Conservation (phyloP, 169 alveolate species). For the Eimeria acervulina region DNA sequence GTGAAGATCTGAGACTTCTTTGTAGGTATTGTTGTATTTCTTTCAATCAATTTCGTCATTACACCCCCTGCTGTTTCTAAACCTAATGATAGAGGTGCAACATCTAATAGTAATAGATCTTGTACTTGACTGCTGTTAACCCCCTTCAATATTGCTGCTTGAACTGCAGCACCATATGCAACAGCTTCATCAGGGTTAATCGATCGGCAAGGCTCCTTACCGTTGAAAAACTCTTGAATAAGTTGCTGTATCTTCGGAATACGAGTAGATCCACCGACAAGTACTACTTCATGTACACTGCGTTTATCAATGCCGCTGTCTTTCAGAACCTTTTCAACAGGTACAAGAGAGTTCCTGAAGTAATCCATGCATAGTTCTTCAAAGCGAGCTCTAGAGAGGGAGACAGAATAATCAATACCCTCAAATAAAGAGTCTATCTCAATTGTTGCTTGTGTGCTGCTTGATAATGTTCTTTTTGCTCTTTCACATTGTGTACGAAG, state of each 20-base stretch:
- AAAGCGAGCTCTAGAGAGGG: slow-evolving; percentile 98
- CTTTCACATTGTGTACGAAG: slow-evolving; percentile 98
- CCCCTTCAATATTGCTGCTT: slow-evolving; percentile 98
- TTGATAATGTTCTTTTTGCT: too few species aligned
- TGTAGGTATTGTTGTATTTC: slow-evolving; percentile 99
- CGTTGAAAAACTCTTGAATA: slow-evolving; percentile 95
- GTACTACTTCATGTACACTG: slow-evolving; percentile 95
- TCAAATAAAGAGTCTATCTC: too few species aligned
- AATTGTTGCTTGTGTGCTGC: too few species aligned
- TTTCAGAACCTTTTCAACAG: slow-evolving; percentile 97
- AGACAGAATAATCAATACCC: too few species aligned
- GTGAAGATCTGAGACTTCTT: slow-evolving; percentile 98
- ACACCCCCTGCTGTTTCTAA: slow-evolving; percentile 99
- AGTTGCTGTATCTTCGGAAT: slow-evolving; percentile 98
- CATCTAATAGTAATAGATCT: slow-evolving; percentile 98
- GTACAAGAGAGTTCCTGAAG: slow-evolving; percentile 97
- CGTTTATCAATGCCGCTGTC: slow-evolving; percentile 91
- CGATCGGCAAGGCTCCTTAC: slow-evolving; percentile 96
- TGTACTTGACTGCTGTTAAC: too few species aligned
- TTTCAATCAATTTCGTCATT: slow-evolving; percentile 97
- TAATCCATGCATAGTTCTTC: slow-evolving; percentile 98
- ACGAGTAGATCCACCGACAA: slow-evolving; percentile 99
- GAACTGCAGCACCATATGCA: slow-evolving; percentile 99
- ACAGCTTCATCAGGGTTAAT: slow-evolving; percentile 99
- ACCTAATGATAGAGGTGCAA: slow-evolving; percentile 96